A percentile compares a stretch with the other conserved stretches of the same genome.
phyloP scores from a whole-genome alignment of 179 eudicot species.

The Heliamphora pulchella region DNA sequence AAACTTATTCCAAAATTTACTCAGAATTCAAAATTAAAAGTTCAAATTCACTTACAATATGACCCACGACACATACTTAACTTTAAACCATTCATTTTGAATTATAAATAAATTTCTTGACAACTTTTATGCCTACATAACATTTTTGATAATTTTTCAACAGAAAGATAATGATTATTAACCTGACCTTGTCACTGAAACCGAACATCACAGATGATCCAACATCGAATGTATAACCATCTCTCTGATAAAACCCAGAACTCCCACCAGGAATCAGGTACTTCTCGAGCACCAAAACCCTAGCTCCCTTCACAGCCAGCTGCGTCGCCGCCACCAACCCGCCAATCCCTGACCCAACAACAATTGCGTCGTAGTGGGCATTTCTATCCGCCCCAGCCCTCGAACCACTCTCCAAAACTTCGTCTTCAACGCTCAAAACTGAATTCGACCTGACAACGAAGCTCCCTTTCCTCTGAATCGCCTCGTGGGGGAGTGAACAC shows the following conservation, averaged over 20 bases:
- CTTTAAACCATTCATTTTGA: too few species aligned
- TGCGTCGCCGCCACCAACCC: constrained; percentile 98
- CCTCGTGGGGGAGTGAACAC: constrained; percentile 19
- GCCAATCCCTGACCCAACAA: constrained; percentile 95
- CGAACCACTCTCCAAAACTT: constrained; percentile 33
- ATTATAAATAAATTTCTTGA: too few species aligned
- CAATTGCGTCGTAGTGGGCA: constrained; percentile 68
- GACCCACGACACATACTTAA: too few species aligned
- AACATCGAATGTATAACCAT: constrained; percentile 91
- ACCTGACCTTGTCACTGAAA: constrained; percentile 81
- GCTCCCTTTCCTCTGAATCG: constrained; percentile 17
- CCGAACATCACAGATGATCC: constrained; percentile 99
- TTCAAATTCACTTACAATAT: too few species aligned
- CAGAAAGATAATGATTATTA: not conserved
- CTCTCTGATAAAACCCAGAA: constrained; percentile 87
- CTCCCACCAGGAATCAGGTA: constrained; percentile 99
- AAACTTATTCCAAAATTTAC: too few species aligned
- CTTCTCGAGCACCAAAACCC: constrained; percentile 91
- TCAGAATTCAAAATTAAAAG: too few species aligned
- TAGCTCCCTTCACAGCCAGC: constrained; percentile 93
- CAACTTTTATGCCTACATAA: too few species aligned
- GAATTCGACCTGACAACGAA: constrained; percentile 29
- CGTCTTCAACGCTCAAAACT: constrained; percentile 38
- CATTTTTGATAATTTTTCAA: too few species aligned
- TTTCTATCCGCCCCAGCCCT: constrained; percentile 23